Percentiles rank a stretch among this genome's conserved stretches.
Conservation (phyloP, 2,329 filamentous ascomycete species). For the Cladosporium sp. region DNA sequence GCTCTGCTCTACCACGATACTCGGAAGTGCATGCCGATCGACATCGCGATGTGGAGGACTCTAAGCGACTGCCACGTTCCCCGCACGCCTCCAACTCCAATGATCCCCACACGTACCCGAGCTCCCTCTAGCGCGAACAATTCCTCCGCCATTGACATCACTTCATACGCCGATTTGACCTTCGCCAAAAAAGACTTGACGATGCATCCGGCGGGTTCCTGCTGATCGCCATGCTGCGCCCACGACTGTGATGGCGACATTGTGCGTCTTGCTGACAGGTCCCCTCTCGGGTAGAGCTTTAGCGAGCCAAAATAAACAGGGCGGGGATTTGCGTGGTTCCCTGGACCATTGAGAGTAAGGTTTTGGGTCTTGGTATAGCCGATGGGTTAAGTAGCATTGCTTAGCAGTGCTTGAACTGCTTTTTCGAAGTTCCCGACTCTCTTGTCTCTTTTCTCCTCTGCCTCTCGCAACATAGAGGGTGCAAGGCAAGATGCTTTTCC, state of each 20-base stretch:
- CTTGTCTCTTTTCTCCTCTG: slow-evolving; percentile 16
- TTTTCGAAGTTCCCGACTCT: not conserved
- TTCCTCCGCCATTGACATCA: slow-evolving; percentile 2
- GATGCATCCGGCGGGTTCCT: not conserved
- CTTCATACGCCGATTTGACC: not conserved
- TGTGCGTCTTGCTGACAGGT: not conserved
- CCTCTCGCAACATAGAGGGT: not conserved
- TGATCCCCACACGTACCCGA: not conserved
- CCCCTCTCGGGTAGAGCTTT: not conserved
- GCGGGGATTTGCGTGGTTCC: not conserved
- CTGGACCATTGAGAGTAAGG: not conserved
- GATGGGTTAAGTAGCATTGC: not conserved
- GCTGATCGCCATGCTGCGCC: not conserved
- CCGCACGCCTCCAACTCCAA: not conserved
- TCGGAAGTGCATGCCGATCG: not conserved
- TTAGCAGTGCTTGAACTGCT: slow-evolving; percentile 4
- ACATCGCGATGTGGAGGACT: not conserved
- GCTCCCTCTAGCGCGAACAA: not conserved
- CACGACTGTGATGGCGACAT: not conserved
- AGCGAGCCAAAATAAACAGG: not conserved
- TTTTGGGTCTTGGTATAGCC: not conserved
- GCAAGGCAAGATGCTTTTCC: slow-evolving; percentile 23
- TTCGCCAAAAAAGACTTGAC: not conserved
- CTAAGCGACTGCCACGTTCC: not conserved
- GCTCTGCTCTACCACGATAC: too few species aligned